Evolutionary conservation across 768 basidiomycete species (phyloP), one percentile per base, ranked within the genome.

Genomic region (Mycena polygramma): DNA sequence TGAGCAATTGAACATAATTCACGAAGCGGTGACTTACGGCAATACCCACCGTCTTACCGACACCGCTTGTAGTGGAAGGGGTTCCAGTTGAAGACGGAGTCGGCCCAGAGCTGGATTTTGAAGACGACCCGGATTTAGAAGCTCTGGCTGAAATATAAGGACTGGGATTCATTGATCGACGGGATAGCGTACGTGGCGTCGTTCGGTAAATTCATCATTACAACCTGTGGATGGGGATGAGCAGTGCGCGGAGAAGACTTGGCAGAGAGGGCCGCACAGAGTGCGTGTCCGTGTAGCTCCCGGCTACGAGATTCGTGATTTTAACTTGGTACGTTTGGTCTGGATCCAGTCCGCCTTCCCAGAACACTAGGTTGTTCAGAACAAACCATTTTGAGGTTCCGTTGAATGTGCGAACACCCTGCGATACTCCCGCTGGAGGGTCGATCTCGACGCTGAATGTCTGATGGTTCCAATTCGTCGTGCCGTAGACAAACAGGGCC

Each of bases 351-450:
- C 70, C 75, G 41, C 61, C 51, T 57, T 76, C 74, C n/a, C 43
- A 76, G 35, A 68, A 76, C 30, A 75, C 3, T 4, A 75, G 54
- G 48, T 73, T 69, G 58, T 73, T 62, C 9, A 75, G 57, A 10
- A 69, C 74, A 20, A 76, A 75, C 75, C 75, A 76, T 41, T 72
- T 71, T 1, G 74, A 73, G 15, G 73, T 75, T n/a, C 58, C 74
- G 46, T 76, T 76, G 55, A 76, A 73, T 48, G 69, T 70, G 4
- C 68, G 74, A 9, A 63, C 54, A 2, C 70, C 62, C 35, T 65
- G 60, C 3, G 72, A 73, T 17, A 53, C 68, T n/a, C 74, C 75
- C 9, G 68, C 64, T 8, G 74, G 35, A 22, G 74, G 74, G 36
- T 67, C 57, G 2, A 75, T 43, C 11, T 69, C 49, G 24, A 74